Conservation (phyloP, 2,329 filamentous ascomycete genomes). For the Fonsecaea pedrosoi region DNA sequence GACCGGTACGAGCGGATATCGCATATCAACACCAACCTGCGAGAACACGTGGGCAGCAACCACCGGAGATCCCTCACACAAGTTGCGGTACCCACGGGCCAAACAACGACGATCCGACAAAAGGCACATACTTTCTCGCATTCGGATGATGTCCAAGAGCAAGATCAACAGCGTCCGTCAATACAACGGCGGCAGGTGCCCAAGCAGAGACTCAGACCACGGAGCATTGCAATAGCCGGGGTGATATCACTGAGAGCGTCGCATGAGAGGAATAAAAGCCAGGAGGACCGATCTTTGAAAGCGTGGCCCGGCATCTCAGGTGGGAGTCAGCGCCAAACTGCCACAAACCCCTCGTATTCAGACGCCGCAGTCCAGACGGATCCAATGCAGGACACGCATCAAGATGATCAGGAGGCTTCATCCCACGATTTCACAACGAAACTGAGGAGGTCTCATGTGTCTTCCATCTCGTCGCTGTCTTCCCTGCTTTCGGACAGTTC, state of each 20-base stretch:
- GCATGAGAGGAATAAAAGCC: constrained; percentile 2
- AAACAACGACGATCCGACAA: neutral
- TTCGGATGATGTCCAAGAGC: neutral
- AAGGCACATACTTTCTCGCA: constrained; percentile 30
- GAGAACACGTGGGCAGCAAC: constrained; percentile 10
- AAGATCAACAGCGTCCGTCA: neutral
- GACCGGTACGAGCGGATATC: constrained; percentile 49
- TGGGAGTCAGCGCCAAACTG: neutral
- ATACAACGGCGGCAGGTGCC: neutral
- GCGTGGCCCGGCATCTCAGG: neutral
- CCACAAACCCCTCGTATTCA: constrained; percentile 11
- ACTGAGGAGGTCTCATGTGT: neutral
- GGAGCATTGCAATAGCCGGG: constrained; percentile 25
- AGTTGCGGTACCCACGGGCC: neutral
- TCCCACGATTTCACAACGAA: neutral
- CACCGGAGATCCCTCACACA: neutral
- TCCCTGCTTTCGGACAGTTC: constrained; percentile 20
- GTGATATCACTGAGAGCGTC: neutral
- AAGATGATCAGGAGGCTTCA: neutral
- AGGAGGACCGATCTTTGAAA: neutral
- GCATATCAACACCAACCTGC: constrained; percentile 36
- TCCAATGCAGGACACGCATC: neutral
- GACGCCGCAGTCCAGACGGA: constrained; percentile 28
- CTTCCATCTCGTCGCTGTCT: constrained; percentile 5
- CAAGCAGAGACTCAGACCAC: constrained; percentile 20